Conservation (phyloP, 306 rosid species). For the Cicer chorassanicum region DNA sequence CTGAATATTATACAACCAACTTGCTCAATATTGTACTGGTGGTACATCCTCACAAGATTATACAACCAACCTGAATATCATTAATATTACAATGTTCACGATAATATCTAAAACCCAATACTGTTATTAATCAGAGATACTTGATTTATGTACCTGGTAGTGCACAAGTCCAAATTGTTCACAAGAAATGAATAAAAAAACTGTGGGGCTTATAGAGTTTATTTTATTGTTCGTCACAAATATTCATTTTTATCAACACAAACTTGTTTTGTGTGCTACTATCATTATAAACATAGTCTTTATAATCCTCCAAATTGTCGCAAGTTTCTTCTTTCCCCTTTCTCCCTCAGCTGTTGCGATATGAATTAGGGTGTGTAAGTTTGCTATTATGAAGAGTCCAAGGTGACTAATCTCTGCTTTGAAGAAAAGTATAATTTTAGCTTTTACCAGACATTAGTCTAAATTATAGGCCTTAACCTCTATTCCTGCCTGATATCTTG, state of each 20-base stretch:
- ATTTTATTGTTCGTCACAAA: not conserved
- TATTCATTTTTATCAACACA: constrained; percentile 1
- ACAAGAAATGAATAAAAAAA: constrained; percentile 5
- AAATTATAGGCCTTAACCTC: constrained; percentile 14
- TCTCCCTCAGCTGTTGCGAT: constrained; percentile 12
- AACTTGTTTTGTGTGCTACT: constrained; percentile 11
- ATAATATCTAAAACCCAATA: constrained; percentile 15
- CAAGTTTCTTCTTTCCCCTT: constrained; percentile 10
- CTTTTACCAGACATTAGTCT: constrained; percentile 9
- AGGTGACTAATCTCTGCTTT: constrained; percentile 5
- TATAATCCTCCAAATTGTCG: constrained; percentile 24
- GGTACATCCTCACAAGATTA: too few species aligned
- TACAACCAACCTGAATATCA: too few species aligned
- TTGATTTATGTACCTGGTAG: constrained; percentile 1
- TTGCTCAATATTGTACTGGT: too few species aligned
- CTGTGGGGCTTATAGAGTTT: not conserved
- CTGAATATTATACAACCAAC: too few species aligned
- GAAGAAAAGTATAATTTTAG: not conserved
- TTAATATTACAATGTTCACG: constrained; percentile 10
- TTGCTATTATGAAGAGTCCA: constrained; percentile 18
- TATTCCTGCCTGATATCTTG: constrained; percentile 12
- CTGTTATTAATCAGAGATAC: not conserved
- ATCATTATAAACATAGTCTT: constrained; percentile 15
- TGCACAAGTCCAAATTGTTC: constrained; percentile 11
- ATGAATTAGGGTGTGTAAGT: not conserved